Evolutionary conservation across 352 stramenopile species (phyloP), one percentile per base, ranked within the genome.

Genomic region (Peronosclerospora sorghi): DNA sequence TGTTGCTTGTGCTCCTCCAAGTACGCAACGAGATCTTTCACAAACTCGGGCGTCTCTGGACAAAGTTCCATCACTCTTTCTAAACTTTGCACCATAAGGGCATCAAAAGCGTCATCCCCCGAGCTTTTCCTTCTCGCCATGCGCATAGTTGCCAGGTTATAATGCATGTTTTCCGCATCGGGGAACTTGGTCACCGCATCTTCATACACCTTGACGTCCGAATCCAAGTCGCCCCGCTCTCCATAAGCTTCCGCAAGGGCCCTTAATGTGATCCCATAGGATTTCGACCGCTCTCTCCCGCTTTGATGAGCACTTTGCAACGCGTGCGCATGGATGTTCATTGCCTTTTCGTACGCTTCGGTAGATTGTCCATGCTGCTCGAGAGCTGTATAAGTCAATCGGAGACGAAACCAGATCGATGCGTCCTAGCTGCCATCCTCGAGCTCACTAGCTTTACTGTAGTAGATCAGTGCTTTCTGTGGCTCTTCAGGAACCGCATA

Each of bases 131-230:
- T 65, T 20, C 56, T 59, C 8, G 69, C 72, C 49, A 74, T 61
- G n/a, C 63, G 57, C 74, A 86, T 84, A 37, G 64, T 73, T 28
- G 73, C 73, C 21, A 86, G 24, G 48, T 86, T 86, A 51, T 68
- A 86, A 23, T 83, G 66, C 48, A 83, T 48, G 36, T 86, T 81
- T 2, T 55, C 71, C 32, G 62, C 68, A 1, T 42, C 28, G 0
- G 71, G 60, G 26, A 79, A 73, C 45, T 40, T 54, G 0, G 13
- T 29, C 0, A 53, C 54, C 10, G 66, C 74, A 19, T 67, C 49
- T 39, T 61, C 41, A 51, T 77, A 86, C 38, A 83, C 48, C 18
- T 51, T 32, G 0, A 83, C 58, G 0, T 65, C 74, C 6, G 56
- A 57, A 34, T 76, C 35, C 18, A 86, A 18, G 47, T 86, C 64